These are phyloP conservation scores for Psophocarpus tetragonolobus DNA, from an alignment of 306 rosid genomes.

Conservation along the genomic window DNA sequence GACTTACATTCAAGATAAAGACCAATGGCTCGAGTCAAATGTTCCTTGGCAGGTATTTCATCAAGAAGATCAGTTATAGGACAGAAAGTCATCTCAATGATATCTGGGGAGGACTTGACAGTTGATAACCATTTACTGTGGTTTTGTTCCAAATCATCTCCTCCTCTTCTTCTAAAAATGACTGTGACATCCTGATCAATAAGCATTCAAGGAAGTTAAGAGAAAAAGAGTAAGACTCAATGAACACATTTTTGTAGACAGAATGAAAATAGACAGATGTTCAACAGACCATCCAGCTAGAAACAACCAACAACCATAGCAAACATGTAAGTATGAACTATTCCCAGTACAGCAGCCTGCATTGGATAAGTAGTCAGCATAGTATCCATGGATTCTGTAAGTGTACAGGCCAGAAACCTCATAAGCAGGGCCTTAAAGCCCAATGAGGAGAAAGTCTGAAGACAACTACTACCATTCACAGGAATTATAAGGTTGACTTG, in stretches of 20 bases:
- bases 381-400: no score
- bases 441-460: no score
- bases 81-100: constrained; percentile 70
- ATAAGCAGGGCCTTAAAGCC: no score
- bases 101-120: constrained; percentile 66
- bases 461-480: background rate
- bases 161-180: constrained; percentile 91
- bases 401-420: no score
- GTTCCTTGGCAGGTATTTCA: constrained; percentile 61
- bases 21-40: constrained; percentile 64
- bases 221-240: constrained; percentile 17
- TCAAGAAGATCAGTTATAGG: constrained; percentile 73
- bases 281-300: no score
- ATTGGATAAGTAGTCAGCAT: no score
- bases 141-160: constrained; percentile 84
- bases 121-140: constrained; percentile 69
- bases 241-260: background rate
- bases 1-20: constrained; percentile 91
- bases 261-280: no score
- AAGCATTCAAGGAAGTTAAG: constrained; percentile 34
- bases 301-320: no score
- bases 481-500: no score
- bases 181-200: constrained; percentile 71
- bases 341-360: no score
- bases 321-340: no score